Base-by-base conservation (phyloP, 148 eudicot genomes). In the Pharnaceum exiguum region DNA sequence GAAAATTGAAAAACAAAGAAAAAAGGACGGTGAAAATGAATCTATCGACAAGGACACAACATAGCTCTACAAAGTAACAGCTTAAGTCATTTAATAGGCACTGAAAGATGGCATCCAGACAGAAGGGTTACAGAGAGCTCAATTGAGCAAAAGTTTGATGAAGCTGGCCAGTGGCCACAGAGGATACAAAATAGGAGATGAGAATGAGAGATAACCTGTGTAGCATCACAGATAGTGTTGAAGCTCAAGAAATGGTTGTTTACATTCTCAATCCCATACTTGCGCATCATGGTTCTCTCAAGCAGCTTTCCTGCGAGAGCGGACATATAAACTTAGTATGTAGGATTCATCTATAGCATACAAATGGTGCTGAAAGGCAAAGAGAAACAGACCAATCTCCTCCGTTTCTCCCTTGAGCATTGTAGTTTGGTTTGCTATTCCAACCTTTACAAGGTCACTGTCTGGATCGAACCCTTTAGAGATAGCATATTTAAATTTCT, bases 341-440 rank as follows among this genome's bases (percentile, higher is more conserved):
- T 51, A 49, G 12, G 1, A 4, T 39, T 18, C 6, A 18, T 38
- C 3, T 43, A 32, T 2, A 37, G 39, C 24, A 45, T 23, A 33
- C 19, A 16, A 62, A 55, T 29, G 11, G 54, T n/a, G 40, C 25
- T 29, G 26, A n/a, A 8, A 65, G 31, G 3, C 22, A 13, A 59
- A 65, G 44, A 24, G 43, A 28, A 59, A 73, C 96, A 23, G 16
- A 89, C 99, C 99, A 56, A 94, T 94, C 61, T 94, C 99, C 71
- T 94, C 99, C 23, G 99, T 94, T 77, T 94, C 99, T 55, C 96
- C 95, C 86, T 89, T 94, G 57, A 94, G 87, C 99, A 94, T 94
- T 8, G 96, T 94, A 58, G 99, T 89, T 71, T 94, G 99, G 65
- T 94, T 94, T 33, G 99, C 99, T 48, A 94, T 86, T 46, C 99